phyloP scores from a whole-genome alignment of 176 grass and related monocot genomes.

The Luzula sylvatica region DNA sequence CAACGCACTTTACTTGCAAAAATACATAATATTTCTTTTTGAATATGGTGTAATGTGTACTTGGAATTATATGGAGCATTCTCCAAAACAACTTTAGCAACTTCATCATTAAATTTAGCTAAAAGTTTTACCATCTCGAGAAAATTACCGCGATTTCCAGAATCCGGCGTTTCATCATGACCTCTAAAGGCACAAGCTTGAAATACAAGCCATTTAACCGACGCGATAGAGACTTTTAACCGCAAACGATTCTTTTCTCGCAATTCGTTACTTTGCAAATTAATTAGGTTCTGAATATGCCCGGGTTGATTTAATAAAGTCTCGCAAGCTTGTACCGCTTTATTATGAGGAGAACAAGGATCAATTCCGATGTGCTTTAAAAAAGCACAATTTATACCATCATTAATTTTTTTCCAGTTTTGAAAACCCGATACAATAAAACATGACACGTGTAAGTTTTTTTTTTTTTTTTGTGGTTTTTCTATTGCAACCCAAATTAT shows the following conservation, averaged over 20 bases:
- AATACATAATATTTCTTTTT: slow-evolving; percentile 25
- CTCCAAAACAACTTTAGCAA: no score
- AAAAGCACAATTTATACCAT: slow-evolving; percentile 17
- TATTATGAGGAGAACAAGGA: slow-evolving; percentile 11
- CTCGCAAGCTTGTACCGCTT: neutral
- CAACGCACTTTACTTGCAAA: neutral
- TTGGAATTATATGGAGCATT: neutral
- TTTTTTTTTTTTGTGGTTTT: no score
- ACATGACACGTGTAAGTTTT: no score
- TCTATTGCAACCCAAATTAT: no score
- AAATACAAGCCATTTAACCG: neutral
- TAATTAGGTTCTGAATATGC: neutral
- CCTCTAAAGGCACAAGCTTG: slow-evolving; percentile 23
- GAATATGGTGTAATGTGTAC: slow-evolving; percentile 7
- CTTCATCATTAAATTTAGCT: no score
- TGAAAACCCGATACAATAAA: slow-evolving; percentile 9
- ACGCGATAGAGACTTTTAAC: neutral
- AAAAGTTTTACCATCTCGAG: no score
- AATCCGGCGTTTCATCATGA: no score
- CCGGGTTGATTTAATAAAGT: no score
- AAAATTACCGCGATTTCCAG: no score
- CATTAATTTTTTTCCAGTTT: slow-evolving; percentile 7
- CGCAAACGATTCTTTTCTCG: neutral
- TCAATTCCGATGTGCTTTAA: neutral
- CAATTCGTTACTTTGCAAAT: neutral